These are phyloP conservation scores for Mycena albidolilacea DNA, from an alignment of 768 basidiomycete genomes.

Conservation along the genomic window DNA sequence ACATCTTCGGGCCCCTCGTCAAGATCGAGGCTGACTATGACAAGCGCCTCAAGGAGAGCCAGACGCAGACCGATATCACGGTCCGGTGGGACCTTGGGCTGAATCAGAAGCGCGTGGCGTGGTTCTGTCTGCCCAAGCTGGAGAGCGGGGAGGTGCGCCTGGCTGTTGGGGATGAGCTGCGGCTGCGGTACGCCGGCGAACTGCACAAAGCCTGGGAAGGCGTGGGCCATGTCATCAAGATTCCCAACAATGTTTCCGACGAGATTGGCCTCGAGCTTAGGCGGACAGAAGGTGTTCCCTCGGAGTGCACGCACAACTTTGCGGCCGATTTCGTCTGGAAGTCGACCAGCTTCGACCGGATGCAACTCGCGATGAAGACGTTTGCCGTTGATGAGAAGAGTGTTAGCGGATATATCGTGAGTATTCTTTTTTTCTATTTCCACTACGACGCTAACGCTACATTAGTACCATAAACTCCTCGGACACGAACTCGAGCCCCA, in stretches of 20 bases:
- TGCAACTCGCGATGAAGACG: slow-evolving; percentile 99
- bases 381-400: slow-evolving; percentile 99
- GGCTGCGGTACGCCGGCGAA: slow-evolving; percentile 91
- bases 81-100: slow-evolving; percentile 98
- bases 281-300: slow-evolving; percentile 92
- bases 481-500: slow-evolving; percentile 99
- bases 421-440: slow-evolving; percentile 46
- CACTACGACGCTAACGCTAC: slow-evolving; percentile 24
- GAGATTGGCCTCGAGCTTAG: slow-evolving; percentile 96
- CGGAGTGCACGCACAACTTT: slow-evolving; percentile 94
- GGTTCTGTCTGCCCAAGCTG: slow-evolving; percentile 96
- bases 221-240: slow-evolving; percentile 98
- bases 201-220: slow-evolving; percentile 97
- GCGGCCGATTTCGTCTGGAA: slow-evolving; percentile 99
- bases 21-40: slow-evolving; percentile 99
- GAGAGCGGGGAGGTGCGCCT: slow-evolving; percentile 98
- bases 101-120: slow-evolving; percentile 99
- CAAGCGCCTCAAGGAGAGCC: slow-evolving; percentile 96
- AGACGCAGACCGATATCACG: slow-evolving; percentile 97
- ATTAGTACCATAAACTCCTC: slow-evolving; percentile 96
- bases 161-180: slow-evolving; percentile 96
- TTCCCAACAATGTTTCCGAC: slow-evolving; percentile 98
- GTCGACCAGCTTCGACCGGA: slow-evolving; percentile 98
- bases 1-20: slow-evolving; percentile 98
- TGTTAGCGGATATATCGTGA: slow-evolving; percentile 97